Evolutionary conservation across 2,329 filamentous ascomycete genomes (phyloP).

Genomic region (Botrytis elliptica): DNA sequence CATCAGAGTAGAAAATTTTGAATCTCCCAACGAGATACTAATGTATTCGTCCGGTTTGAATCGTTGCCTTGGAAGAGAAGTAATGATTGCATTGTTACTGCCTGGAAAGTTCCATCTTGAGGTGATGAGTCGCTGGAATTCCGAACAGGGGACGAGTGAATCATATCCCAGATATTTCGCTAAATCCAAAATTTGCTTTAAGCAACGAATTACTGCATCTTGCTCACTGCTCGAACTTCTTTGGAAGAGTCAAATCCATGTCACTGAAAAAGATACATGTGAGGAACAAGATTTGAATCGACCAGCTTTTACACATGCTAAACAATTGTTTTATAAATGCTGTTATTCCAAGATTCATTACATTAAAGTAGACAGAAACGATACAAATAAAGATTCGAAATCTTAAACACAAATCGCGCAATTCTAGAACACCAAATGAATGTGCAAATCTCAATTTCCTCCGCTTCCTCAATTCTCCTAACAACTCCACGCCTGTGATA

Average conservation of each 20-base stretch:
- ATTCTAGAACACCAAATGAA: neutral
- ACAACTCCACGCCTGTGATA: neutral
- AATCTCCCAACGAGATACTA: too few species aligned
- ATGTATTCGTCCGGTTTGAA: too few species aligned
- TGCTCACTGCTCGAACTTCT: neutral
- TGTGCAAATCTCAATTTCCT: accelerated
- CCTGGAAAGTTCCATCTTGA: neutral
- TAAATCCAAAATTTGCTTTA: accelerated
- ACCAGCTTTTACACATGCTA: neutral
- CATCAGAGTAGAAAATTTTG: neutral
- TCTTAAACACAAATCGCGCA: accelerated
- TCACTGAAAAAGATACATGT: neutral
- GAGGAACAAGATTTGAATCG: neutral
- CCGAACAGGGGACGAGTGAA: neutral
- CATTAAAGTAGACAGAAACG: neutral
- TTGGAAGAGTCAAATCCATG: neutral
- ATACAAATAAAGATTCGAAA: neutral
- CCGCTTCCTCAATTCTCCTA: neutral
- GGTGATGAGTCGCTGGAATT: neutral
- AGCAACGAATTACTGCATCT: too few species aligned
- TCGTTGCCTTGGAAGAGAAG: too few species aligned
- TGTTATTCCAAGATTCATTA: too few species aligned
- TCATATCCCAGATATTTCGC: accelerated
- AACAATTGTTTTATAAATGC: neutral
- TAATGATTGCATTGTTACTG: neutral